phyloP scores from a whole-genome alignment of 2,329 filamentous ascomycete species.

The Fusarium haematococcum region DNA sequence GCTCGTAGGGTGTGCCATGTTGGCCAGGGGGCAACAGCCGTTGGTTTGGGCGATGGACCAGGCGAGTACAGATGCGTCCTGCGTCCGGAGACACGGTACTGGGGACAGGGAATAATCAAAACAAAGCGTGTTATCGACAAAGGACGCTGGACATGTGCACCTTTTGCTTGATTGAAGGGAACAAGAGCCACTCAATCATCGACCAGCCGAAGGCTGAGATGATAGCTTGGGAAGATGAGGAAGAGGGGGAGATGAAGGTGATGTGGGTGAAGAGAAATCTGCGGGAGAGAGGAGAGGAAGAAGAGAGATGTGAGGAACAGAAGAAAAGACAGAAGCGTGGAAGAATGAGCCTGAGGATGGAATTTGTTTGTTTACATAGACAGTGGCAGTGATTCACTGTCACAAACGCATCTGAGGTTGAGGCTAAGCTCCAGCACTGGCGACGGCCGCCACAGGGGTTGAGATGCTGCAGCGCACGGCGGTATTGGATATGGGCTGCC shows the following conservation, averaged over 20 bases:
- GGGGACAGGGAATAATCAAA: not conserved
- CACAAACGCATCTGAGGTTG: not conserved
- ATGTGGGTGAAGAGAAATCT: not conserved
- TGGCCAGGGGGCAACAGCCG: too few species aligned
- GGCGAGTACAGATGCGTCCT: not conserved
- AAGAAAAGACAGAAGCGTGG: not conserved
- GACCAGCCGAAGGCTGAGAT: not conserved
- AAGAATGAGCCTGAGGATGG: not conserved
- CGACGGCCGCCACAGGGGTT: not conserved
- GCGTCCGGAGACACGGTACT: not conserved
- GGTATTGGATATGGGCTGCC: not conserved
- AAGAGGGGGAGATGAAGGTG: not conserved
- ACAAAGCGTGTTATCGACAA: not conserved
- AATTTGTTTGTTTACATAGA: not conserved
- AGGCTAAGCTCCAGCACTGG: not conserved
- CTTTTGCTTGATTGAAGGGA: not conserved
- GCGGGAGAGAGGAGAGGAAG: not conserved
- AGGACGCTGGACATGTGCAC: not conserved
- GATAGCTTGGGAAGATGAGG: not conserved
- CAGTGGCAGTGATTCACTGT: not conserved
- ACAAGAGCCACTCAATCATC: not conserved
- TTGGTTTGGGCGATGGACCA: not conserved
- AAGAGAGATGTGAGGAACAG: not conserved
- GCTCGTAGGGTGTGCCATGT: not conserved
- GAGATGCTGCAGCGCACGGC: not conserved